A percentile compares a stretch with the other conserved stretches of the same genome.
Conservation (phyloP, 2,329 filamentous ascomycete genomes). For the Xylaria sp. region DNA sequence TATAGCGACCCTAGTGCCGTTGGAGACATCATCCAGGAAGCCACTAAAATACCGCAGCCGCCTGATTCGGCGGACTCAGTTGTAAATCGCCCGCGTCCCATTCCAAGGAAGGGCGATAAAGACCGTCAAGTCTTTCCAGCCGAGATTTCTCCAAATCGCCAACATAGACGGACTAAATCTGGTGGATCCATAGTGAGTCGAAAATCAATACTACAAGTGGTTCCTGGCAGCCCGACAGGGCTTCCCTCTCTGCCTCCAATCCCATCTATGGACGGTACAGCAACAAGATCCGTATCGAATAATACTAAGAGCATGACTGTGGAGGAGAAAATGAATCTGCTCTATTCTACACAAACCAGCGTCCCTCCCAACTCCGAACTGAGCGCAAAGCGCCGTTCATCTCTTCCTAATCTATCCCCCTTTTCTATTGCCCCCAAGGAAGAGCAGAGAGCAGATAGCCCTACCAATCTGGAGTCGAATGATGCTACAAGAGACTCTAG, state of each 20-base stretch:
- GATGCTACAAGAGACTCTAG: conserved; percentile 44
- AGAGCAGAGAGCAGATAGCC: conserved; percentile 38
- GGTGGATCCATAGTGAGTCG: conserved; percentile 57
- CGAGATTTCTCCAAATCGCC: conserved; percentile 54
- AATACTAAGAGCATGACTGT: conserved; percentile 69
- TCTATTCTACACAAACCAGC: conserved; percentile 58
- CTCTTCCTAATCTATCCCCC: conserved; percentile 59
- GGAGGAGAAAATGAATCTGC: conserved; percentile 65
- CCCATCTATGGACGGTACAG: conserved; percentile 56
- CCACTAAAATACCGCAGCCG: conserved; percentile 48
- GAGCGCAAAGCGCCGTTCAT: conserved; percentile 51
- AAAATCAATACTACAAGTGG: conserved; percentile 59
- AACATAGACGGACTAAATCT: conserved; percentile 63
- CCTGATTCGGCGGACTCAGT: conserved; percentile 54
- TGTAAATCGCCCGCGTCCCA: conserved; percentile 66
- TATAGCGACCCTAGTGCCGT: conserved; percentile 64
- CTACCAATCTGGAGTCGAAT: conserved; percentile 46
- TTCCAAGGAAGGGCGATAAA: conserved; percentile 60
- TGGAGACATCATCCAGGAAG: conserved; percentile 60
- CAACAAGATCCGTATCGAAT: conserved; percentile 59
- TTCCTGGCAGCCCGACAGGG: conserved; percentile 59
- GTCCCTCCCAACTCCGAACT: conserved; percentile 33
- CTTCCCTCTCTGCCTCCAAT: conserved; percentile 64
- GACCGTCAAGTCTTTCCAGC: conserved; percentile 61
- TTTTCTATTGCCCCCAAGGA: conserved; percentile 50